Evolutionary conservation across 2,329 filamentous ascomycete species (phyloP).

Genomic region (Saccharata proteae): DNA sequence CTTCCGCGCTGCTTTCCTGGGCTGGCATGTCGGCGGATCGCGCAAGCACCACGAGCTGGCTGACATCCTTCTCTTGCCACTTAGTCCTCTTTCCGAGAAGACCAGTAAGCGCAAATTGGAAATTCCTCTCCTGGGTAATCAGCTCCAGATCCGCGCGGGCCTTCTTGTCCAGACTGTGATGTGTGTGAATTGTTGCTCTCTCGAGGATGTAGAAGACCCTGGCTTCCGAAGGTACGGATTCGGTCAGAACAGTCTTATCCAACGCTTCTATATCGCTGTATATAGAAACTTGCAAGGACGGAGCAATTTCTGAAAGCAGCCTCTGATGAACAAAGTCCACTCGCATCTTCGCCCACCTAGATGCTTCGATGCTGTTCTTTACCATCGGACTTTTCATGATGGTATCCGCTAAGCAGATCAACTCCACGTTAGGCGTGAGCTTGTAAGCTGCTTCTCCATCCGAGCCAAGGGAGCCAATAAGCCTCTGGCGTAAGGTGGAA

Average conservation of each 20-base stretch:
- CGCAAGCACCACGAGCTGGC: constrained; percentile 83
- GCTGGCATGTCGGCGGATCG: constrained; percentile 46
- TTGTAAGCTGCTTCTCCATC: constrained; percentile 83
- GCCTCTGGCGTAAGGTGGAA: constrained; percentile 39
- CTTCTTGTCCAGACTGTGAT: constrained; percentile 69
- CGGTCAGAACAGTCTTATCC: constrained; percentile 28
- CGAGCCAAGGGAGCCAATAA: constrained; percentile 57
- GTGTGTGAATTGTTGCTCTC: constrained; percentile 67
- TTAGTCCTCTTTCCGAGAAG: constrained; percentile 74
- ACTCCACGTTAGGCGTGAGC: constrained; percentile 69
- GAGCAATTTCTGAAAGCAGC: constrained; percentile 50
- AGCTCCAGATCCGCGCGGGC: constrained; percentile 59
- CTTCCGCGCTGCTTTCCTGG: constrained; percentile 9
- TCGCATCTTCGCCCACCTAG: constrained; percentile 55
- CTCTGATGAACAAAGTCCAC: constrained; percentile 63
- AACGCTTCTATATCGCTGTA: constrained; percentile 48
- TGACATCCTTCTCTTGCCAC: constrained; percentile 67
- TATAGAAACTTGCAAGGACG: constrained; percentile 47
- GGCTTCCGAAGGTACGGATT: constrained; percentile 16
- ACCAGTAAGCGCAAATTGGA: constrained; percentile 75
- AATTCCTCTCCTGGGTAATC: constrained; percentile 54
- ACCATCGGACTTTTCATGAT: constrained; percentile 39
- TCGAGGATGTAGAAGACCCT: constrained; percentile 64
- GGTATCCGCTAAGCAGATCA: constrained; percentile 65
- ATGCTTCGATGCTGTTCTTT: constrained; percentile 28